Percentiles rank a stretch among this genome's conserved stretches.
These are phyloP conservation scores for Pseudocercospora macadamiae DNA, from an alignment of 2,329 filamentous ascomycete species.

Conservation along the genomic window DNA sequence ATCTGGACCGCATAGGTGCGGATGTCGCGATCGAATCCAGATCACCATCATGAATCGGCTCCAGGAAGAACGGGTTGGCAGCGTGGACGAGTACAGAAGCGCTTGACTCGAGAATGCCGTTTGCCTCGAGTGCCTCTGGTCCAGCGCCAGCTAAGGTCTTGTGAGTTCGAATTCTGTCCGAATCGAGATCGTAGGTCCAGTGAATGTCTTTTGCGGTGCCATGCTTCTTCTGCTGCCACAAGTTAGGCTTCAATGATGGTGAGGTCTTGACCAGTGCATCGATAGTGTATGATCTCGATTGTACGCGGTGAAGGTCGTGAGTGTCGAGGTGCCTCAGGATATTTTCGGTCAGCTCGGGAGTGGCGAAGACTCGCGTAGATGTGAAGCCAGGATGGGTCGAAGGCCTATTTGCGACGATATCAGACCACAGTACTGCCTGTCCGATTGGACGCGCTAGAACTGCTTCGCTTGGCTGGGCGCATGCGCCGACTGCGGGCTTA, in stretches of 20 bases:
- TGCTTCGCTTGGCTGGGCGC: not conserved
- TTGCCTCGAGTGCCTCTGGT: not conserved
- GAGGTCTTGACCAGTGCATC: not conserved
- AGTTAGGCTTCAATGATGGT: not conserved
- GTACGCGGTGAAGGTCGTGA: not conserved
- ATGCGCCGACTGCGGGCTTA: not conserved
- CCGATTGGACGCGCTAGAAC: not conserved
- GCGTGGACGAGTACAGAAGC: no score
- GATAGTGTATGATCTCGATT: not conserved
- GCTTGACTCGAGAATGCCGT: no score
- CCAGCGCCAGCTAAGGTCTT: not conserved
- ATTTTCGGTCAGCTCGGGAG: not conserved
- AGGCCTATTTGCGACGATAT: not conserved
- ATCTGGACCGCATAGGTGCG: not conserved
- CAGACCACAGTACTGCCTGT: not conserved
- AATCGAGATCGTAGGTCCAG: not conserved
- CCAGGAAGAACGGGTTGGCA: not conserved
- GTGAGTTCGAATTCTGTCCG: not conserved
- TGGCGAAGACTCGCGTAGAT: not conserved
- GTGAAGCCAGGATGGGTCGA: not conserved
- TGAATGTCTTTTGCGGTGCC: not conserved
- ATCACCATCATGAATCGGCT: not conserved
- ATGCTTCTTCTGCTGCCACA: constrained; percentile 3
- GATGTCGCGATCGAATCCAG: not conserved
- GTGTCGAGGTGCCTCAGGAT: not conserved